A percentile compares a stretch with the other conserved stretches of the same genome.
Conservation (phyloP, 257 asterid species). For the Osmanthus fragrans region DNA sequence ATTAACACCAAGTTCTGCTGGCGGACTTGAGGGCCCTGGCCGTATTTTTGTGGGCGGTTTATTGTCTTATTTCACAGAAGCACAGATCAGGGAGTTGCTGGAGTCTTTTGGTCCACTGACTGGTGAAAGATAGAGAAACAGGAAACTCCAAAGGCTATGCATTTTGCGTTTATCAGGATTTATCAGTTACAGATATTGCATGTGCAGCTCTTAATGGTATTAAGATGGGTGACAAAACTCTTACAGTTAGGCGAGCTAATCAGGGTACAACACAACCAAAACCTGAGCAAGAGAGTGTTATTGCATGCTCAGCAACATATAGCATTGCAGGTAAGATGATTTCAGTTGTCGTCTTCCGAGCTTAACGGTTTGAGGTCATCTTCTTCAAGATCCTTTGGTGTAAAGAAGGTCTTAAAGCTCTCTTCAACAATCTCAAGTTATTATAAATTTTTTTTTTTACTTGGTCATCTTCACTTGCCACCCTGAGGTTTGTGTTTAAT, state of each 20-base stretch:
- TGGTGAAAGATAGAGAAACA: constrained; percentile 95
- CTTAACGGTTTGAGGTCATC: neutral
- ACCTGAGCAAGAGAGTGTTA: constrained; percentile 94
- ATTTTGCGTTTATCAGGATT: constrained; percentile 88
- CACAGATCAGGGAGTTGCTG: constrained; percentile 88
- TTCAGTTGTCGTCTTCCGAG: neutral
- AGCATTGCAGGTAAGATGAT: constrained; percentile 69
- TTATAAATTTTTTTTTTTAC: no score
- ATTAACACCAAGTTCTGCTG: constrained; percentile 83
- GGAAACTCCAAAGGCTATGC: constrained; percentile 99
- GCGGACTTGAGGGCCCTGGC: constrained; percentile 98
- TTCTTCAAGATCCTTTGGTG: neutral
- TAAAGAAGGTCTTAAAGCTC: neutral
- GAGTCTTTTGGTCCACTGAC: constrained; percentile 94
- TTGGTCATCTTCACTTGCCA: neutral
- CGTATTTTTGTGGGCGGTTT: constrained; percentile 95
- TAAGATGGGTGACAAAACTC: constrained; percentile 97
- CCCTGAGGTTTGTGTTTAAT: neutral
- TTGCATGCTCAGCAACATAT: constrained; percentile 95
- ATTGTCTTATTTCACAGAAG: constrained; percentile 90
- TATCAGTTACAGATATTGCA: constrained; percentile 92
- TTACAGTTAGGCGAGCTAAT: constrained; percentile 93
- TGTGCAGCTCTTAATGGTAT: constrained; percentile 98
- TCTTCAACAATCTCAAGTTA: neutral
- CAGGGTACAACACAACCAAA: constrained; percentile 83